Evolutionary conservation across 768 basidiomycete genomes (phyloP).

Genomic region (Russula lepida): DNA sequence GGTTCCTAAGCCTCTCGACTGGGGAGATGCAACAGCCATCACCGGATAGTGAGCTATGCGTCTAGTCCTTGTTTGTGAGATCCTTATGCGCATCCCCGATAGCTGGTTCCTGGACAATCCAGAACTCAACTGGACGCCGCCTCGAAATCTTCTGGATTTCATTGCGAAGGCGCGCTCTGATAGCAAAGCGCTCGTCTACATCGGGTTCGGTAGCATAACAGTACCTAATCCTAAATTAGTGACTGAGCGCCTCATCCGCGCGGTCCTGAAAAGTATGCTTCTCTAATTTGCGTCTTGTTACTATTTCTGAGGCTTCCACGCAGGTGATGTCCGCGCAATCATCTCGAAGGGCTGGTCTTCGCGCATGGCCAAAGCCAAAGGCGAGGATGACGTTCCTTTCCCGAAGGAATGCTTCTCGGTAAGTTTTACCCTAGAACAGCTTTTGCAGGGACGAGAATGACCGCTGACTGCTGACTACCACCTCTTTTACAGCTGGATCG

Average conservation of each 20-base stretch:
- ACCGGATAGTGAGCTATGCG: constrained; percentile 42
- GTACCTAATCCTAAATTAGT: constrained; percentile 50
- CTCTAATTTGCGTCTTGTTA: neutral
- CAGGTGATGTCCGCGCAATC: constrained; percentile 57
- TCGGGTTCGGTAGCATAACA: constrained; percentile 63
- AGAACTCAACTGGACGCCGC: constrained; percentile 49
- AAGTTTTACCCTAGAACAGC: too few relatives aligned
- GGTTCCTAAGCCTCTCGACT: constrained; percentile 63
- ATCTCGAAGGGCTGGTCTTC: constrained; percentile 62
- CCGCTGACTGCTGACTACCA: constrained; percentile 6
- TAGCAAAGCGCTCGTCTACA: constrained; percentile 56
- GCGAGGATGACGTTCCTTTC: constrained; percentile 34
- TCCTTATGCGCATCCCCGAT: constrained; percentile 1
- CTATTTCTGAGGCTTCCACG: neutral
- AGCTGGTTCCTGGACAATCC: constrained; percentile 64
- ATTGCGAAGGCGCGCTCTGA: constrained; percentile 49
- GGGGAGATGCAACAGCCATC: constrained; percentile 50
- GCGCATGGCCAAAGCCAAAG: constrained; percentile 39
- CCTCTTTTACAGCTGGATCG: constrained; percentile 39
- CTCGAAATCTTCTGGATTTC: constrained; percentile 41
- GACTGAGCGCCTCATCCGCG: constrained; percentile 48
- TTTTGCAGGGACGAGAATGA: too few relatives aligned
- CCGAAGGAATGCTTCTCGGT: constrained; percentile 45
- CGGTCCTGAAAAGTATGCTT: constrained; percentile 47
- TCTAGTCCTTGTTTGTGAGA: neutral